Base-by-base conservation (phyloP, 108 stramenopile genomes). In the Stephanodiscus minutulus region DNA sequence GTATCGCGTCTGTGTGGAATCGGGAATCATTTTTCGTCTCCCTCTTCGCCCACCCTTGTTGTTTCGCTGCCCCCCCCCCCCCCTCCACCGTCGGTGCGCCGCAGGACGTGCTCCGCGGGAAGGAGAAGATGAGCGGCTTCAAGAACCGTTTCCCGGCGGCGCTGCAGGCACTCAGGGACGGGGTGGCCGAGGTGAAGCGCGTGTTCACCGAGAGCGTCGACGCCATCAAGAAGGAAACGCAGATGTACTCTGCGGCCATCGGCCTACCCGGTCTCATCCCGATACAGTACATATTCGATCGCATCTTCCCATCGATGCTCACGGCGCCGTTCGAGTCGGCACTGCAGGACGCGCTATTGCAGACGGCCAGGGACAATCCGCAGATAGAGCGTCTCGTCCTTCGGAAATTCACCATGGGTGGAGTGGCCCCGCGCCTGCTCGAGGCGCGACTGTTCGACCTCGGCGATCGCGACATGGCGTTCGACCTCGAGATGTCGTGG, bases 241-340 rank as follows among this genome's bases (percentile, higher is more conserved):
- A 77, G 59, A 71, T 78, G 67, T 76, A 76, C 49, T 76, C 75
- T 5, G 75, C 75, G 0, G 75, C 75, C 4, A 63, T 76, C 9
- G 75, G 75, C 11, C 33, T 76, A 18, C 76, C 76, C 7, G 76
- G 86, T 20, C 68, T 87, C 1, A 83, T 87, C 29, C 80, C 83
- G 11, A 68, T 87, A 33, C 86, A 87, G 46, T 87, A 87, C 43
- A 66, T 82, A 0, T 68, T 87, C 33, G 83, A 84, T 62, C 64
- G 78, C 0, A 74, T 87, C 10, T 72, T 82, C 63, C 86, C 86
- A 7, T 72, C 50, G 4, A 79, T 61, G 28, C 49, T 87, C 15
- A 75, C 82, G 3, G 53, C 70, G 7, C 67, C 71, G 17, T 69
- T 84, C 65, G 81, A 82, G 58, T 56, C 65, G 18, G 66, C 73